Conservation (phyloP, 106 monocot species). For the Dioscorea zingiberensis region DNA sequence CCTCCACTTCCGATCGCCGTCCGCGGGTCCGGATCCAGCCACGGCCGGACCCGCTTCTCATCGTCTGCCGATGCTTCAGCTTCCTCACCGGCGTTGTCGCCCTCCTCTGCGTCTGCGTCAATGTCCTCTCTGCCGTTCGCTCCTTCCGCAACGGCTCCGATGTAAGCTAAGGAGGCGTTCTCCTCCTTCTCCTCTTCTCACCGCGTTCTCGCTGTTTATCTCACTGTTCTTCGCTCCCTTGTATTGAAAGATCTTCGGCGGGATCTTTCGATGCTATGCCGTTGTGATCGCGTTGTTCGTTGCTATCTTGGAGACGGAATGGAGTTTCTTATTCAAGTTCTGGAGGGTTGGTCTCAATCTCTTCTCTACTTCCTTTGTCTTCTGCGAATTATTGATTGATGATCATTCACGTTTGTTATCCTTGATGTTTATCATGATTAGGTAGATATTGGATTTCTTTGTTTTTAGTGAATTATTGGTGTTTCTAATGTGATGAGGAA, state of each 20-base stretch:
- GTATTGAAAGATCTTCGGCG: constrained; percentile 75
- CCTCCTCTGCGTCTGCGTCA: constrained; percentile 74
- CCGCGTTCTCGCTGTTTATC: neutral
- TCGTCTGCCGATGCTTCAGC: constrained; percentile 81
- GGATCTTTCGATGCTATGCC: constrained; percentile 97
- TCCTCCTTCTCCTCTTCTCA: neutral
- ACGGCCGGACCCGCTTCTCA: constrained; percentile 58
- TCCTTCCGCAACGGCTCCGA: constrained; percentile 59
- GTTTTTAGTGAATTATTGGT: no score
- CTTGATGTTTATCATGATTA: no score
- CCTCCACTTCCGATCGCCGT: constrained; percentile 1
- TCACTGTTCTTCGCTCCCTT: neutral
- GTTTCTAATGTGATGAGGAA: no score
- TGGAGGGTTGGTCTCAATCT: constrained; percentile 35
- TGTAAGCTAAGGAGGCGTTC: constrained; percentile 15
- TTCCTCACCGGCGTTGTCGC: constrained; percentile 58
- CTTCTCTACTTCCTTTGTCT: neutral
- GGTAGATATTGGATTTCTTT: no score
- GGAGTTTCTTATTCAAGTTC: constrained; percentile 67
- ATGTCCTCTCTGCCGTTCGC: constrained; percentile 63
- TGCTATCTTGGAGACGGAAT: constrained; percentile 72
- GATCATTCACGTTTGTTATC: no score
- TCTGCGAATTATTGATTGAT: no score
- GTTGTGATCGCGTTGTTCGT: constrained; percentile 74
- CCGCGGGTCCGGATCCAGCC: constrained; percentile 7